A percentile compares a stretch with the other conserved stretches of the same genome.
These are phyloP conservation scores for Metschnikowia dekortorum DNA, from an alignment of 805 yeast genomes.

Conservation along the genomic window DNA sequence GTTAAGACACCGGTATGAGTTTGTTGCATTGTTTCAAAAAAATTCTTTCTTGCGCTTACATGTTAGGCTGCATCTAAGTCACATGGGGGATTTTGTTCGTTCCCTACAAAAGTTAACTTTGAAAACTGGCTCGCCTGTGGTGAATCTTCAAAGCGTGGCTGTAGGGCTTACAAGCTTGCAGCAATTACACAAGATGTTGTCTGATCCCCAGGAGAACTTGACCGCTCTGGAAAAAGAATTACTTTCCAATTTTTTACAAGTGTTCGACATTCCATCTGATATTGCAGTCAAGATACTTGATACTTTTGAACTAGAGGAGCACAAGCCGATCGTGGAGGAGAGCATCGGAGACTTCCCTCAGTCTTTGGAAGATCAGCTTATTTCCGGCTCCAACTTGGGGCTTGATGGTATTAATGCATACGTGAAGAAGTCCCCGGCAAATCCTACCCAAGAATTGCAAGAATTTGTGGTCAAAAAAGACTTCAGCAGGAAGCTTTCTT, in stretches of 20 bases:
- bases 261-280: slow-evolving; percentile 34
- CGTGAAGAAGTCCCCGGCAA: background rate
- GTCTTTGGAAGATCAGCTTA: slow-evolving; percentile 2
- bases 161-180: slow-evolving; percentile 26
- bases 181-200: slow-evolving; percentile 7
- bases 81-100: slow-evolving; percentile 55
- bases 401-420: background rate
- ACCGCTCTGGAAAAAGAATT: slow-evolving; percentile 16
- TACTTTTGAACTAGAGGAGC: slow-evolving; percentile 6
- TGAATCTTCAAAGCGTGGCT: slow-evolving; percentile 28
- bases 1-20: slow-evolving; percentile 47
- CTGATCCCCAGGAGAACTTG: slow-evolving; percentile 19
- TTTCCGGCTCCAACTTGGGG: background rate
- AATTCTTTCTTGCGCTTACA: slow-evolving; percentile 18
- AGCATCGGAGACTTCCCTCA: background rate
- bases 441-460: background rate
- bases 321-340: background rate
- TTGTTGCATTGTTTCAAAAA: slow-evolving; percentile 29
- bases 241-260: slow-evolving; percentile 20
- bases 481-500: slow-evolving; percentile 25
- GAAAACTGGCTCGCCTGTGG: slow-evolving; percentile 30
- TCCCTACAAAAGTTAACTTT: slow-evolving; percentile 50
- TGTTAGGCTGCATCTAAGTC: slow-evolving; percentile 35
- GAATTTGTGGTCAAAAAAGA: slow-evolving; percentile 33
- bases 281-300: slow-evolving; percentile 40